Percentiles rank a stretch among this genome's conserved stretches.
Evolutionary conservation across 2,329 filamentous ascomycete species (phyloP).

Genomic region (Aureobasidium sp.): DNA sequence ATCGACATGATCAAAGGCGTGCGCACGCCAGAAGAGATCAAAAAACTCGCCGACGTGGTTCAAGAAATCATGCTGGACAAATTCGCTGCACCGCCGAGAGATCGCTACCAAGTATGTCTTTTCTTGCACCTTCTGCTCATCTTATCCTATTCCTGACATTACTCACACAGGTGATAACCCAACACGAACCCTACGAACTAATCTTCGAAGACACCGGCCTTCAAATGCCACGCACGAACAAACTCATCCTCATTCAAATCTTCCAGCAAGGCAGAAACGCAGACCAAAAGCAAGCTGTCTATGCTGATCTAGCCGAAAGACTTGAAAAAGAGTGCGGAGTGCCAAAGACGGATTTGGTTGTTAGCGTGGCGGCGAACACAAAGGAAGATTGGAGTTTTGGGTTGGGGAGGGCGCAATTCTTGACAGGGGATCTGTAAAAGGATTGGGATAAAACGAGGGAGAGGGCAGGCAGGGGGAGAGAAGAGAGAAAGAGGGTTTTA

Average conservation of each 20-base stretch:
- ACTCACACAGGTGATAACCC: slow-evolving; percentile 26
- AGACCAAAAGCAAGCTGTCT: slow-evolving; percentile 25
- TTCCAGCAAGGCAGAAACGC: slow-evolving; percentile 29
- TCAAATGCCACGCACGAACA: slow-evolving; percentile 23
- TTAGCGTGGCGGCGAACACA: slow-evolving; percentile 24
- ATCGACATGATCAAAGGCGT: slow-evolving; percentile 26
- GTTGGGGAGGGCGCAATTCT: slow-evolving; percentile 27
- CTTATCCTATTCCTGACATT: neutral
- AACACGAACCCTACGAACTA: slow-evolving; percentile 28
- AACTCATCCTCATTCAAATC: slow-evolving; percentile 29
- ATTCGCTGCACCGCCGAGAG: slow-evolving; percentile 26
- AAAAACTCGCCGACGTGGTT: slow-evolving; percentile 26
- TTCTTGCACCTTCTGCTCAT: neutral
- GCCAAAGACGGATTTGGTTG: slow-evolving; percentile 25
- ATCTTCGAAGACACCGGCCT: slow-evolving; percentile 31
- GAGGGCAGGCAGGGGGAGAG: too few relatives aligned
- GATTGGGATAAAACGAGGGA: too few relatives aligned
- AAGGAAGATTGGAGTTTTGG: slow-evolving; percentile 31
- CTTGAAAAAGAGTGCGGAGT: slow-evolving; percentile 23
- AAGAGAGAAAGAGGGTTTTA: too few relatives aligned
- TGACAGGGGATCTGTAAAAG: slow-evolving; percentile 23
- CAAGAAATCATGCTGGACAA: slow-evolving; percentile 26
- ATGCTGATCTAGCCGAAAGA: slow-evolving; percentile 23
- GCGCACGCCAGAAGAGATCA: slow-evolving; percentile 25
- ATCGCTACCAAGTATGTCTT: slow-evolving; percentile 26